Evolutionary conservation across 257 asterid species (phyloP), one percentile per base, ranked within the genome.

Genomic region (Penstemon davidsonii): DNA sequence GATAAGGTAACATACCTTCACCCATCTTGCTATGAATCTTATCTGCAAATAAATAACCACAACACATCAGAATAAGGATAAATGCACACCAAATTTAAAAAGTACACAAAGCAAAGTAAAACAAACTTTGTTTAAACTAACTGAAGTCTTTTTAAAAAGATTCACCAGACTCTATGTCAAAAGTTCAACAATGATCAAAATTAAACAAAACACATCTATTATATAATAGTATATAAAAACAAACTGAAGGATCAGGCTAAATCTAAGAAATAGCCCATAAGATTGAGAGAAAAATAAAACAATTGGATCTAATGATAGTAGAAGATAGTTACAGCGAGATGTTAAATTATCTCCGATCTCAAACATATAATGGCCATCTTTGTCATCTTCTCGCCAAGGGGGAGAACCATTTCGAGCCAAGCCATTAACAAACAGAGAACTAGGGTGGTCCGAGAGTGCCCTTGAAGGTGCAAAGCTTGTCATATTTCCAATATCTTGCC

Each of bases 331-430:
- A 93, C 98, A 93, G 88, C 98, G 95, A 62, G 94, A 69, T 25
- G 98, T 93, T 79, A 93, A 80, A 90, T 93, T 85, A 51, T 93
- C 97, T 83, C 98, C 98, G 77, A 87, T 92, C 90, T 87, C 92
- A 88, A 90, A 93, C 76, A 83, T 73, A 87, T 85, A 93, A 88
- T 93, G 98, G 51, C 97, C 98, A 79, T 93, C 98, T 82, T 86
- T 88, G 91, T 93, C 97, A 77, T 91, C 95, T 75, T 81, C 96
- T 85, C 96, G 80, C 89, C 82, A 68, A 7, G 96, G 97, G 80
- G 96, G 95, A 54, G 98, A 88, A 78, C 87, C 89, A 76, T 79
- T 88, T 79, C 78, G 87, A 80, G 84, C 83, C 71, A 86, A 73
- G 82, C 82, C 88, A 86, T 82, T 86, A 78, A 79, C 80, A 88